phyloP scores from a whole-genome alignment of 179 eudicot genomes.

The Actinidia arguta region DNA sequence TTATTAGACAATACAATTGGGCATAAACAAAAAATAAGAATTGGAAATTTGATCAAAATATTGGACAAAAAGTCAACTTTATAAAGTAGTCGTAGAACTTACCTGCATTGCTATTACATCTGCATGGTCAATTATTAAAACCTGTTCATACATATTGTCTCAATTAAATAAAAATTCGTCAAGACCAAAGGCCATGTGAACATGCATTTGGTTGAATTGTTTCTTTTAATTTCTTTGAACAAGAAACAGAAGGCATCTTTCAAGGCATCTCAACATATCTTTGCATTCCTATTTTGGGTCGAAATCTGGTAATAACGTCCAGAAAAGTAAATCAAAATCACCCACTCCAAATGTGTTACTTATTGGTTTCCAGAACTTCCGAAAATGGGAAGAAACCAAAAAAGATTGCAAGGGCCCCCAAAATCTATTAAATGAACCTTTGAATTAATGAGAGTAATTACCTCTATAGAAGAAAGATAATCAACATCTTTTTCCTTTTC shows the following conservation, averaged over 20 bases:
- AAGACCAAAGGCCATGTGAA: not conserved
- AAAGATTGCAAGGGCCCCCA: too few relatives aligned
- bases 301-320: too few relatives aligned
- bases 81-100: constrained; percentile 19
- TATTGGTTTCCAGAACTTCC: too few relatives aligned
- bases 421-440: not conserved
- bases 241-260: not conserved
- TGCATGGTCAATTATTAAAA: constrained; percentile 91
- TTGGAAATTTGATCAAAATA: not conserved
- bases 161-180: not conserved
- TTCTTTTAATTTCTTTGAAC: not conserved
- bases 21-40: not conserved
- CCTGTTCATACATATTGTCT: constrained; percentile 47
- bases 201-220: constrained; percentile 4
- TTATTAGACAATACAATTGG: constrained; percentile 6
- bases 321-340: too few relatives aligned
- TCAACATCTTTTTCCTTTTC: constrained; percentile 87
- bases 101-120: constrained; percentile 99
- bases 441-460: constrained; percentile 22
- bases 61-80: not conserved
- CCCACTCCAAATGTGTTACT: too few relatives aligned
- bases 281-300: too few relatives aligned
- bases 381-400: too few relatives aligned
- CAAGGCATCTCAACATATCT: too few relatives aligned
- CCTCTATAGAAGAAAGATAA: constrained; percentile 98